Evolutionary conservation across 2,329 filamentous ascomycete species (phyloP).

Genomic region (Bimuria novae-zelandiae): DNA sequence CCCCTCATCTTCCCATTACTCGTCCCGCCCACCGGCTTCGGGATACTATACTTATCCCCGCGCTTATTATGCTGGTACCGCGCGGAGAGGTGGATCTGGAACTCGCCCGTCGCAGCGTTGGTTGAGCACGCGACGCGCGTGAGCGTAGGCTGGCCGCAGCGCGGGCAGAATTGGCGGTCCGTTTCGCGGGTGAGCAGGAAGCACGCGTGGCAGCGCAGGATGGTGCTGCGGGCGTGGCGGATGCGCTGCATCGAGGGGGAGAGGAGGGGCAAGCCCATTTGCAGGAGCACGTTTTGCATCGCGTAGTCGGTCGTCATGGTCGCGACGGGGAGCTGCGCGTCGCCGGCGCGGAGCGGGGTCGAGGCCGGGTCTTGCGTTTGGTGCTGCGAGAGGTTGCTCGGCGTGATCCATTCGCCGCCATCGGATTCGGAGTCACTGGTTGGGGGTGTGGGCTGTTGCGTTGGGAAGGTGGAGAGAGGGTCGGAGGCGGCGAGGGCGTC

Average conservation of each 20-base stretch:
- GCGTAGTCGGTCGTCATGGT: conserved; percentile 94
- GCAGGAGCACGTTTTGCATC: conserved; percentile 95
- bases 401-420: conserved; percentile 87
- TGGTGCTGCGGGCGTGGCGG: conserved; percentile 82
- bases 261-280: conserved; percentile 91
- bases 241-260: conserved; percentile 80
- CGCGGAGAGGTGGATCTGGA: conserved; percentile 84
- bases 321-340: conserved; percentile 78
- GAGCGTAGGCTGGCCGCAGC: conserved; percentile 86
- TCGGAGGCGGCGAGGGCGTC: neutral
- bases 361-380: conserved; percentile 66
- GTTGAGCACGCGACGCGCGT: conserved; percentile 86
- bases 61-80: conserved; percentile 97
- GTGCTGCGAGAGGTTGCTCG: conserved; percentile 85
- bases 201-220: conserved; percentile 80
- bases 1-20: conserved; percentile 74
- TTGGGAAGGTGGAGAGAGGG: neutral
- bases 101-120: conserved; percentile 77
- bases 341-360: conserved; percentile 52
- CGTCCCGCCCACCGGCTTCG: conserved; percentile 82
- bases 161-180: conserved; percentile 87
- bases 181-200: conserved; percentile 85
- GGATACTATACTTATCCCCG: conserved; percentile 89
- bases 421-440: conserved; percentile 44
- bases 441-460: conserved; percentile 23